Evolutionary conservation across 176 grass and related monocot species (phyloP).

Genomic region (Thalia dealbata): DNA sequence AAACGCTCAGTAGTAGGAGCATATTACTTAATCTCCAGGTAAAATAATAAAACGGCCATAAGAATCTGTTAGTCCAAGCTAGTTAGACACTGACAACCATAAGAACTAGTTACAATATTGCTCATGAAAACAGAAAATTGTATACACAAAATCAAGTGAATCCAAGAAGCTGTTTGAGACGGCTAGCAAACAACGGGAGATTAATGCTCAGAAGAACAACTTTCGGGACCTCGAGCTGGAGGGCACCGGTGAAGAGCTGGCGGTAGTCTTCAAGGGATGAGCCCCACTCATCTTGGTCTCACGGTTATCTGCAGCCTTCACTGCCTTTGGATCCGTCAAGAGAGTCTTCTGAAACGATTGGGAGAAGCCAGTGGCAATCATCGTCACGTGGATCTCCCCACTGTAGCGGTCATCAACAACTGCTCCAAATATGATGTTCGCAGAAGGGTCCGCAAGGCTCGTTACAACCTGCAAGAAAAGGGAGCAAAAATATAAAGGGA

Average conservation of each 20-base stretch:
- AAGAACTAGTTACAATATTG: not conserved
- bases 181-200: not conserved
- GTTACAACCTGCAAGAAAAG: slow-evolving; percentile 65
- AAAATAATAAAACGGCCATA: too few relatives aligned
- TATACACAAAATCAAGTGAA: not conserved
- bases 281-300: slow-evolving; percentile 34
- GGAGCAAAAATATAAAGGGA: not conserved
- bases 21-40: too few relatives aligned
- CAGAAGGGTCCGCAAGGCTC: slow-evolving; percentile 85
- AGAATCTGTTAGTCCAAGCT: too few relatives aligned
- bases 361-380: slow-evolving; percentile 86
- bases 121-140: not conserved
- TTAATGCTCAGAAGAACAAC: slow-evolving; percentile 58
- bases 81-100: not conserved
- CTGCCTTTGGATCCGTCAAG: slow-evolving; percentile 57
- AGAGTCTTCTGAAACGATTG: slow-evolving; percentile 91
- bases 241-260: slow-evolving; percentile 14
- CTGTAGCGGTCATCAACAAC: slow-evolving; percentile 86
- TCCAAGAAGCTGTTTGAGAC: not conserved
- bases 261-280: slow-evolving; percentile 11
- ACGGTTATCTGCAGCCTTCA: slow-evolving; percentile 37
- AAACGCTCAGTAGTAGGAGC: too few relatives aligned
- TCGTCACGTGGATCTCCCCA: slow-evolving; percentile 84
- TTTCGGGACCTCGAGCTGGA: slow-evolving; percentile 45
- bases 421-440: slow-evolving; percentile 94